Conservation (phyloP, 495 filamentous ascomycete species). For the Mycothermus thermophilus region DNA sequence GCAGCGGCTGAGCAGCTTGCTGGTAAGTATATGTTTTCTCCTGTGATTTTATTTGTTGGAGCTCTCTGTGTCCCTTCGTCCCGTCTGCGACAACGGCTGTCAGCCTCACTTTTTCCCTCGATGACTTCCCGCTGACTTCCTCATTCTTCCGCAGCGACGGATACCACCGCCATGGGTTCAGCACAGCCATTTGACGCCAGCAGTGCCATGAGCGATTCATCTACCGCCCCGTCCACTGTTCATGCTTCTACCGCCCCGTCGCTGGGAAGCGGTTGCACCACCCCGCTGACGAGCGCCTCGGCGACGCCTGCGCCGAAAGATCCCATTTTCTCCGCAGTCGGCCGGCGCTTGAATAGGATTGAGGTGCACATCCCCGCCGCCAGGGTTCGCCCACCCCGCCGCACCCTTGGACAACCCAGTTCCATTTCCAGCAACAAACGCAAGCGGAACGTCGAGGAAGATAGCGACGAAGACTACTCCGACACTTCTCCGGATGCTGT, state of each 20-base stretch:
- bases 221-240: slow-evolving; percentile 19
- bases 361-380: slow-evolving; percentile 16
- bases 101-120: too few species aligned
- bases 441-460: slow-evolving; percentile 16
- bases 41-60: too few species aligned
- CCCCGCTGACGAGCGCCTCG: slow-evolving; percentile 61
- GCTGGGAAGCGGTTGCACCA: slow-evolving; percentile 50
- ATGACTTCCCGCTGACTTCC: neutral
- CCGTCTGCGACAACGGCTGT: neutral
- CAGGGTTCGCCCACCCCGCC: slow-evolving; percentile 1
- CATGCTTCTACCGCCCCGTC: slow-evolving; percentile 24
- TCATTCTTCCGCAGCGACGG: slow-evolving; percentile 1
- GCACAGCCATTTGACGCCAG: slow-evolving; percentile 1
- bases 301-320: slow-evolving; percentile 39
- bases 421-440: slow-evolving; percentile 17
- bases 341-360: slow-evolving; percentile 7
- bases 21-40: slow-evolving; percentile 8
- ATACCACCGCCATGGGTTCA: neutral
- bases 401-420: slow-evolving; percentile 13
- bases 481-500: slow-evolving; percentile 35
- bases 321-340: slow-evolving; percentile 3
- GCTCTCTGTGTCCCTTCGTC: neutral
- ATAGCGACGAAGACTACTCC: slow-evolving; percentile 25
- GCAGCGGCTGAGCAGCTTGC: slow-evolving; percentile 9
- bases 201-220: slow-evolving; percentile 6